phyloP scores from a whole-genome alignment of 2,329 filamentous ascomycete species.

The Fusarium pseudoanthophilum region DNA sequence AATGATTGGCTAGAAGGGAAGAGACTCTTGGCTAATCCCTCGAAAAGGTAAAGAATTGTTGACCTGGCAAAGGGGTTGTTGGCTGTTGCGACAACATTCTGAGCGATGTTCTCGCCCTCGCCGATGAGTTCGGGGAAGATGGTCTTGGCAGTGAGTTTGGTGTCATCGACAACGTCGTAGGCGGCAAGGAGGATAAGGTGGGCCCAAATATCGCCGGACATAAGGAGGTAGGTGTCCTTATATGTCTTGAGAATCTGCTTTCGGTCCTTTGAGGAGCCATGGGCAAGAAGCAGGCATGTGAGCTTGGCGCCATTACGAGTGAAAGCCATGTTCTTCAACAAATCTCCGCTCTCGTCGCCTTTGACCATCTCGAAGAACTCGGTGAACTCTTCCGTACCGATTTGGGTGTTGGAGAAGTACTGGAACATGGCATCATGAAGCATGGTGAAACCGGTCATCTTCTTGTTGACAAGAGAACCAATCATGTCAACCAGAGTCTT shows the following conservation, averaged over 20 bases:
- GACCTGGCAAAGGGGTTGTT: conserved; percentile 73
- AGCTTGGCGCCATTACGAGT: conserved; percentile 88
- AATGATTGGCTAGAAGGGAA: conserved; percentile 71
- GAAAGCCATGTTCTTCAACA: conserved; percentile 96
- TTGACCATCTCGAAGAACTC: conserved; percentile 93
- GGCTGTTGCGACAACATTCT: conserved; percentile 72
- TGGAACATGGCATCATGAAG: conserved; percentile 98
- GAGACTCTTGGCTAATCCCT: conserved; percentile 69
- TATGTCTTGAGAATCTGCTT: conserved; percentile 88
- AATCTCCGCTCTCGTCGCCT: conserved; percentile 88
- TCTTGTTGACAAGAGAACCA: conserved; percentile 94
- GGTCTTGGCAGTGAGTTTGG: conserved; percentile 84
- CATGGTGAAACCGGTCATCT: conserved; percentile 96
- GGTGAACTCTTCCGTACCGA: conserved; percentile 81
- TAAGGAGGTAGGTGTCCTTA: conserved; percentile 87
- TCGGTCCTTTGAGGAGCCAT: conserved; percentile 91
- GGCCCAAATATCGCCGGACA: conserved; percentile 83
- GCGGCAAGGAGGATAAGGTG: conserved; percentile 86
- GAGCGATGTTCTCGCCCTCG: conserved; percentile 71
- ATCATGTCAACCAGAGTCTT: conserved; percentile 86
- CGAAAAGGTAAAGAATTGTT: conserved; percentile 84
- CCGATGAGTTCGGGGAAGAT: conserved; percentile 89
- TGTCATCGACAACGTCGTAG: conserved; percentile 94
- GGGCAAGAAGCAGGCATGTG: conserved; percentile 82
- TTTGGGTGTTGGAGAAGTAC: conserved; percentile 85